Evolutionary conservation across 108 stramenopile species (phyloP).

Genomic region (Cyclostephanos invisitatus): DNA sequence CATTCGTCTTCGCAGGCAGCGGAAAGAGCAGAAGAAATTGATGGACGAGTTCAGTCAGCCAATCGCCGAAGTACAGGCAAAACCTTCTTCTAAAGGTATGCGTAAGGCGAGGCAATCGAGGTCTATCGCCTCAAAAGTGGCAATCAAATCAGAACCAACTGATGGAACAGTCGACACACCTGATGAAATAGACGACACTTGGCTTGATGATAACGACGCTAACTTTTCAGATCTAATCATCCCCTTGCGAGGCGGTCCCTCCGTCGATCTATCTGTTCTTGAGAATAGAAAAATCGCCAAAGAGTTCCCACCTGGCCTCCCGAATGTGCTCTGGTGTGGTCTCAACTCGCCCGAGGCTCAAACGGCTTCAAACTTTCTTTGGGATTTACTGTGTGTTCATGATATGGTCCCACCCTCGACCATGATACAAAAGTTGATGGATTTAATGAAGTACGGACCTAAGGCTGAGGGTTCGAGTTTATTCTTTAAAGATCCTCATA

Average conservation of each 20-base stretch:
- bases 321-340: constrained; percentile 46
- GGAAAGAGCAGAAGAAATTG: constrained; percentile 8
- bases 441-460: constrained; percentile 44
- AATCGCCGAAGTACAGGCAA: constrained; percentile 1
- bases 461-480: constrained; percentile 43
- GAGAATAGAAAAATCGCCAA: constrained; percentile 29
- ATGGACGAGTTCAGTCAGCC: constrained; percentile 7
- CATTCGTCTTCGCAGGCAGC: constrained; percentile 18
- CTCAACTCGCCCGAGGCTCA: constrained; percentile 49
- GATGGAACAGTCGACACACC: background rate
- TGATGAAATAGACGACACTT: background rate
- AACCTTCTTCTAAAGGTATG: background rate
- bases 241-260: constrained; percentile 15
- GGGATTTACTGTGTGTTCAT: constrained; percentile 33
- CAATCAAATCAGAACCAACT: background rate
- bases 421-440: constrained; percentile 38
- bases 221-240: constrained; percentile 6
- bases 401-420: constrained; percentile 21
- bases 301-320: constrained; percentile 36
- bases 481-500: constrained; percentile 46
- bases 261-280: background rate
- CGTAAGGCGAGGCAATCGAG: background rate
- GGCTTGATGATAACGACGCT: background rate
- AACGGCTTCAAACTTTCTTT: constrained; percentile 37
- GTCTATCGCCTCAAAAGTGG: constrained; percentile 9